Conservation (phyloP, 140 eudicot genomes). For the Anethum foeniculum region DNA sequence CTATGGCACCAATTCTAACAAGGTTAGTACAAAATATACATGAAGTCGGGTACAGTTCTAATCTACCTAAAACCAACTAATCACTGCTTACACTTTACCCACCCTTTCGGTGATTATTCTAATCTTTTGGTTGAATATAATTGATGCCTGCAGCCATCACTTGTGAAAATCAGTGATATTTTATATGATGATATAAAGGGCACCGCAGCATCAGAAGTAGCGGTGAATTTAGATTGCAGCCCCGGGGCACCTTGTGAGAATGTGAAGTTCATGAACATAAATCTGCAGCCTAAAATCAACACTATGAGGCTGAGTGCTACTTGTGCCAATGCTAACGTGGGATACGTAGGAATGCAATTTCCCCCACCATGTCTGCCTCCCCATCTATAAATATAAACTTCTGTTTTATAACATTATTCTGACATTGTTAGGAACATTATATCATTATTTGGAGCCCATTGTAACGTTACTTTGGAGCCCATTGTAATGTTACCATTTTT, state of each 20-base stretch:
- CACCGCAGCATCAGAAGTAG: constrained; percentile 25
- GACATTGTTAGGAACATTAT: background rate
- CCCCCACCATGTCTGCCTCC: constrained; percentile 34
- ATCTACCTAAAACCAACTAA: background rate
- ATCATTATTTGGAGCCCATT: background rate
- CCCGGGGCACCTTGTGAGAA: constrained; percentile 34
- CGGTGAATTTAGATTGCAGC: constrained; percentile 38
- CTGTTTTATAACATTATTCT: background rate
- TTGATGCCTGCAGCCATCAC: constrained; percentile 35
- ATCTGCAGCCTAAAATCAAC: constrained; percentile 18
- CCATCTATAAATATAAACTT: background rate
- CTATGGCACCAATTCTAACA: constrained; percentile 27
- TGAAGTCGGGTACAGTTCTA: background rate
- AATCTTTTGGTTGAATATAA: background rate
- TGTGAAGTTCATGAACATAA: constrained; percentile 27
- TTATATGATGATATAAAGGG: constrained; percentile 37
- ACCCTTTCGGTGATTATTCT: background rate
- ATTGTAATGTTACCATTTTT: background rate
- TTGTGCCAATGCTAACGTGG: constrained; percentile 35
- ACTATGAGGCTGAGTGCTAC: constrained; percentile 8
- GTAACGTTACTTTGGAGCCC: background rate
- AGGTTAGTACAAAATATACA: constrained; percentile 17
- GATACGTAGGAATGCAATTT: constrained; percentile 25
- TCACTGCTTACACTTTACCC: background rate
- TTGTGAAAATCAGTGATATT: constrained; percentile 37